These are phyloP conservation scores for Cyanodermella asteris DNA, from an alignment of 2,329 filamentous ascomycete species.

Conservation along the genomic window DNA sequence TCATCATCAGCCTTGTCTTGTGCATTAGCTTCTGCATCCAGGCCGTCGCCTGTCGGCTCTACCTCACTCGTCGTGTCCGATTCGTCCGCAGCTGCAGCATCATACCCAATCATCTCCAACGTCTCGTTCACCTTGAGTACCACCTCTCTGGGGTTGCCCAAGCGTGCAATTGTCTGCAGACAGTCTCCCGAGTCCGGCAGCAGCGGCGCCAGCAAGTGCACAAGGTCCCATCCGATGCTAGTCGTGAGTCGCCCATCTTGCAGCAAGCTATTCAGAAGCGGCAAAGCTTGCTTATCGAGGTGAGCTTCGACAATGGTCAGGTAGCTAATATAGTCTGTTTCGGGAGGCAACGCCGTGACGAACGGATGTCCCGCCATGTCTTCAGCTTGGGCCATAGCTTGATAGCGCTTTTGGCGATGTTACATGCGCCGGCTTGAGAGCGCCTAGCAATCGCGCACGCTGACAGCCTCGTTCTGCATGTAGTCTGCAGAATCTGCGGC, in stretches of 20 bases:
- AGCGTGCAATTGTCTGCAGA: constrained; percentile 35
- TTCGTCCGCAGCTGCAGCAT: constrained; percentile 15
- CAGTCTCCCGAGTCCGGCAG: constrained; percentile 36
- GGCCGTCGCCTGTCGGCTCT: constrained; percentile 1
- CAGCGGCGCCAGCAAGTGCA: constrained; percentile 37
- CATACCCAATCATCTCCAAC: constrained; percentile 32
- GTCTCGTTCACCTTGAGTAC: constrained; percentile 41
- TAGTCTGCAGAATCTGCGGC: no score
- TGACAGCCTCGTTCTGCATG: no score
- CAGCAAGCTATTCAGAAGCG: constrained; percentile 34
- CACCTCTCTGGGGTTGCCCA: constrained; percentile 43
- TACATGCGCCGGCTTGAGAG: no score
- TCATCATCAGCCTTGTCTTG: constrained; percentile 8
- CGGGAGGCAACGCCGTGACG: constrained; percentile 35
- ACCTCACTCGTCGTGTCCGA: constrained; percentile 6
- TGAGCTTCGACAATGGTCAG: constrained; percentile 44
- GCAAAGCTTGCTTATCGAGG: constrained; percentile 33
- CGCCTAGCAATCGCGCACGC: no score
- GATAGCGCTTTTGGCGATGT: no score
- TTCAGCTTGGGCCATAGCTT: neutral
- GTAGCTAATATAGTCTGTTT: constrained; percentile 44
- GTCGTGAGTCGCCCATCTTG: constrained; percentile 38
- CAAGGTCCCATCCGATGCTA: constrained; percentile 46
- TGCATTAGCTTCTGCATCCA: constrained; percentile 1
- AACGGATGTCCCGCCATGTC: constrained; percentile 22